phyloP scores from a whole-genome alignment of 352 stramenopile genomes.

The Globisporangium emineosum region DNA sequence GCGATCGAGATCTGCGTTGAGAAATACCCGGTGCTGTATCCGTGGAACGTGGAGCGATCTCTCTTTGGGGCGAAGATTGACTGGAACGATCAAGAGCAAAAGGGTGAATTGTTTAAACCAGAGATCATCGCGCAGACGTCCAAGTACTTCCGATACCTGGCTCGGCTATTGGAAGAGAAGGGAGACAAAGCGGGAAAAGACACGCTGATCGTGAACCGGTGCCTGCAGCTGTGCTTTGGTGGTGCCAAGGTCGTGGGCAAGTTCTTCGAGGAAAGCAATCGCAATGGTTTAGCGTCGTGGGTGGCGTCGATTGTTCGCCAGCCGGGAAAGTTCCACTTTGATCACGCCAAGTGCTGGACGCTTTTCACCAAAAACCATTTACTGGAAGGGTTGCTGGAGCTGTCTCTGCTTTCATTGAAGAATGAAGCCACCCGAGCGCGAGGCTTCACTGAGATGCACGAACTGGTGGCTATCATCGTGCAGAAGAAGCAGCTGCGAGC shows the following conservation, averaged over 20 bases:
- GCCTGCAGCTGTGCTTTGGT: conserved; percentile 60
- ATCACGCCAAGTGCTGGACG: conserved; percentile 54
- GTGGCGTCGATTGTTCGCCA: conserved; percentile 46
- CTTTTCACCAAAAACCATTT: conserved; percentile 51
- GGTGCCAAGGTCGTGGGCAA: conserved; percentile 38
- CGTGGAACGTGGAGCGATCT: conserved; percentile 79
- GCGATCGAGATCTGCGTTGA: conserved; percentile 69
- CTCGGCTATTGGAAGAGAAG: conserved; percentile 58
- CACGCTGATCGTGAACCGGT: conserved; percentile 49
- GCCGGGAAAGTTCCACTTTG: conserved; percentile 42
- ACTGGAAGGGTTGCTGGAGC: conserved; percentile 43
- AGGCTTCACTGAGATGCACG: conserved; percentile 36
- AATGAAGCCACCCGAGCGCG: conserved; percentile 15
- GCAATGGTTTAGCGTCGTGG: conserved; percentile 28
- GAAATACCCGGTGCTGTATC: conserved; percentile 66
- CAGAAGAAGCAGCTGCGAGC: conserved; percentile 35
- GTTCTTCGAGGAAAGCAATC: conserved; percentile 46
- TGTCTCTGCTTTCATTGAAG: conserved; percentile 42
- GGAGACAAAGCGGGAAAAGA: conserved; percentile 41
- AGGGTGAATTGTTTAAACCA: conserved; percentile 29
- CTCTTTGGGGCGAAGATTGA: conserved; percentile 61
- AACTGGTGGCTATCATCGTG: conserved; percentile 43
- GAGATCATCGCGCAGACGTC: conserved; percentile 47
- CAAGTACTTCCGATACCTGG: conserved; percentile 71
- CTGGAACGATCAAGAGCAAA: conserved; percentile 33